These are phyloP conservation scores for Halophytophthora polymorphica DNA, from an alignment of 352 stramenopile genomes.

Conservation along the genomic window DNA sequence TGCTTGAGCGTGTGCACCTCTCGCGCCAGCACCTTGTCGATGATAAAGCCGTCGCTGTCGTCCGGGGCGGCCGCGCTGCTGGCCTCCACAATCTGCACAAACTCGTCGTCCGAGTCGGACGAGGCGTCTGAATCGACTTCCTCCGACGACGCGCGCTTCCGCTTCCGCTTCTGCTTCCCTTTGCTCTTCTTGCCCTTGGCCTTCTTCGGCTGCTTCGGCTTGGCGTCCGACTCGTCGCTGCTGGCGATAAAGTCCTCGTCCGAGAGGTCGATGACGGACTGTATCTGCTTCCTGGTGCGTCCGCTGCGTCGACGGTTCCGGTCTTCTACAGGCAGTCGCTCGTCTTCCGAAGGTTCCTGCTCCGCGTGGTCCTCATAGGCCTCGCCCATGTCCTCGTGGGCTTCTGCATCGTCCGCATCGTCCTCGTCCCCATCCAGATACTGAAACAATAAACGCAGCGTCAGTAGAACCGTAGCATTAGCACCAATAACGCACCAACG, in stretches of 20 bases:
- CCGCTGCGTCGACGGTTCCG: constrained; percentile 35
- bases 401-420: constrained; percentile 21
- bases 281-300: constrained; percentile 24
- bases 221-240: constrained; percentile 37
- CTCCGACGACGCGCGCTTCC: constrained; percentile 2
- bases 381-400: constrained; percentile 32
- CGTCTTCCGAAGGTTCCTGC: constrained; percentile 19
- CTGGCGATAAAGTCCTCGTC: constrained; percentile 30
- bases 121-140: constrained; percentile 9
- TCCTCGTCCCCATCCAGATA: constrained; percentile 18
- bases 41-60: constrained; percentile 62
- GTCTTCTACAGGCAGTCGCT: constrained; percentile 21
- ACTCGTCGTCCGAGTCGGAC: constrained; percentile 22
- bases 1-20: constrained; percentile 79
- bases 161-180: constrained; percentile 18
- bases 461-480: constrained; percentile 6
- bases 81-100: constrained; percentile 17
- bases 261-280: constrained; percentile 24
- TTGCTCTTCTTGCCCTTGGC: constrained; percentile 14
- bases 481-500: not conserved
- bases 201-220: constrained; percentile 26
- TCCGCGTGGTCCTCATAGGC: constrained; percentile 39
- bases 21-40: constrained; percentile 79
- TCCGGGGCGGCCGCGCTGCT: constrained; percentile 28
- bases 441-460: constrained; percentile 9